A percentile compares a stretch with the other conserved stretches of the same genome.
These are phyloP conservation scores for Clausena lansium DNA, from an alignment of 345 rosid species.

Conservation along the genomic window DNA sequence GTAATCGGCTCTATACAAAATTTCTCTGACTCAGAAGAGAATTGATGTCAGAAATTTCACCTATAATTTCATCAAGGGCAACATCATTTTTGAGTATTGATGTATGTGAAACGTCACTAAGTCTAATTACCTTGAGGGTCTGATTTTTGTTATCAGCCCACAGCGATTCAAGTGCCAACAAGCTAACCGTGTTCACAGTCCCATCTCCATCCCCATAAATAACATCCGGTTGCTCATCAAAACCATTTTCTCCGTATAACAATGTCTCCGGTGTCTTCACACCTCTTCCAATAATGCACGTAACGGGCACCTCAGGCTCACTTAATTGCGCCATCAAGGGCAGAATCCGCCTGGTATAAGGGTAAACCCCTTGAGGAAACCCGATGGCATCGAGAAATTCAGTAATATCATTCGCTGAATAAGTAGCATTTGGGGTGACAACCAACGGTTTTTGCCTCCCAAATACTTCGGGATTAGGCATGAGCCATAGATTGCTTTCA, in stretches of 20 bases:
- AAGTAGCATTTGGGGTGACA: constrained; percentile 40
- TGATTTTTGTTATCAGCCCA: constrained; percentile 42
- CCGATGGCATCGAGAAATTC: constrained; percentile 64
- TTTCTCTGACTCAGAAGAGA: background rate
- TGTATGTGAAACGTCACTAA: constrained; percentile 58
- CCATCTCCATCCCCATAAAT: constrained; percentile 89
- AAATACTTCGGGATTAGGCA: constrained; percentile 59
- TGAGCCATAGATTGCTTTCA: constrained; percentile 84
- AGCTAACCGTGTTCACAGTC: constrained; percentile 70
- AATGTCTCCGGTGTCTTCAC: constrained; percentile 62
- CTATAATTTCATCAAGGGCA: constrained; percentile 48
- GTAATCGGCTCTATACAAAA: background rate
- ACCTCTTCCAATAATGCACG: constrained; percentile 60
- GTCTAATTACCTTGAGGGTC: constrained; percentile 36
- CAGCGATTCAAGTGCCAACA: constrained; percentile 46
- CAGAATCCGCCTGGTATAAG: constrained; percentile 50
- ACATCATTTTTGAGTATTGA: constrained; percentile 44
- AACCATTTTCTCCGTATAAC: constrained; percentile 49
- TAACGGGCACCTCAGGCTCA: constrained; percentile 58
- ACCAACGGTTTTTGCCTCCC: constrained; percentile 41
- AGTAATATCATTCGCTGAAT: constrained; percentile 49
- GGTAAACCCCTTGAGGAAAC: constrained; percentile 53
- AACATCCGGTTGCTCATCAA: constrained; percentile 57
- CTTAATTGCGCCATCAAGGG: constrained; percentile 41
- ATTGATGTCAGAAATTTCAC: constrained; percentile 48